These are phyloP conservation scores for Camillea tinctor DNA, from an alignment of 2,329 filamentous ascomycete genomes.

Conservation along the genomic window DNA sequence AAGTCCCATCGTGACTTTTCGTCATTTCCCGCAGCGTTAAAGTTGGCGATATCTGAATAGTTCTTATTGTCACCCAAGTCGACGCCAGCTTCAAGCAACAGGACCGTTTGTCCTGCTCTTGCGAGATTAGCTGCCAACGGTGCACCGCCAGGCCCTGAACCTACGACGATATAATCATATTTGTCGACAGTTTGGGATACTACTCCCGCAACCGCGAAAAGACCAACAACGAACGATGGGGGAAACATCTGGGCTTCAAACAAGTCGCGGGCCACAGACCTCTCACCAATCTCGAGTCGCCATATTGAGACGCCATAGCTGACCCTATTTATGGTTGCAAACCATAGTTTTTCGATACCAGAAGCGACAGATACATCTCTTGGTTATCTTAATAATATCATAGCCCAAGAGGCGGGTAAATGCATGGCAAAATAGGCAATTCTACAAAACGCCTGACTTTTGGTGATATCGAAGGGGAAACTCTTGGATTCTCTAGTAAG, in stretches of 20 bases:
- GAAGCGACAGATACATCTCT: neutral
- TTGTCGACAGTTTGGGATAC: slow-evolving; percentile 12
- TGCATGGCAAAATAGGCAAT: slow-evolving; percentile 9
- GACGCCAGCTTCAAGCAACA: slow-evolving; percentile 57
- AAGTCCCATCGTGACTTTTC: slow-evolving; percentile 52
- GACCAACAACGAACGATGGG: slow-evolving; percentile 14
- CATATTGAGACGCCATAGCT: neutral
- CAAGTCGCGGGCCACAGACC: neutral
- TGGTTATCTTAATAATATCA: neutral
- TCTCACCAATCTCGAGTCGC: neutral
- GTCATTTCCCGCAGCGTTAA: slow-evolving; percentile 41
- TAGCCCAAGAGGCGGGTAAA: slow-evolving; percentile 17
- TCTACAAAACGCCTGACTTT: neutral
- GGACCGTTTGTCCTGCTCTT: slow-evolving; percentile 50
- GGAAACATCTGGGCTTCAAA: slow-evolving; percentile 17
- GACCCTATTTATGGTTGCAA: neutral
- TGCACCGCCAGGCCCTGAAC: slow-evolving; percentile 54
- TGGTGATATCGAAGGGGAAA: slow-evolving; percentile 1
- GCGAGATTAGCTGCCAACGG: slow-evolving; percentile 54
- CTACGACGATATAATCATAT: slow-evolving; percentile 48
- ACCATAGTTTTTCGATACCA: neutral
- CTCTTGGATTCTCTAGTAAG: slow-evolving; percentile 3
- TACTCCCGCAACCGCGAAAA: slow-evolving; percentile 16
- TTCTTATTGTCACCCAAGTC: slow-evolving; percentile 38
- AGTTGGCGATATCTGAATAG: slow-evolving; percentile 29